Conservation (phyloP, 495 filamentous ascomycete genomes). For the Elasticomyces elasticus region DNA sequence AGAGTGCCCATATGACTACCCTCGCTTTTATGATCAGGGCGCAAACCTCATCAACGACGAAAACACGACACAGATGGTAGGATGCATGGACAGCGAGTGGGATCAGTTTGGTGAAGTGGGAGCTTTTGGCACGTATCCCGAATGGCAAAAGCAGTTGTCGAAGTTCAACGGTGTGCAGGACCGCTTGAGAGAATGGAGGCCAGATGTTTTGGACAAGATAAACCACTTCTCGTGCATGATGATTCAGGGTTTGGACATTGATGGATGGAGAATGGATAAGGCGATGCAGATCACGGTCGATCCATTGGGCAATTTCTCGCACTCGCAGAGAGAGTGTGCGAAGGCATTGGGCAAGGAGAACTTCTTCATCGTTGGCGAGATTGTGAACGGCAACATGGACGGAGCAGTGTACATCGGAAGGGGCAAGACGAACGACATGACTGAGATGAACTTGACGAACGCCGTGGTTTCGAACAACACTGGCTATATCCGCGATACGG, state of each 20-base stretch:
- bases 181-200: constrained; percentile 61
- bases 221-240: constrained; percentile 57
- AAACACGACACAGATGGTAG: constrained; percentile 39
- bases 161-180: constrained; percentile 71
- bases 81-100: constrained; percentile 62
- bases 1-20: constrained; percentile 49
- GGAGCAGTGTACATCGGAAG: constrained; percentile 59
- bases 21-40: constrained; percentile 57
- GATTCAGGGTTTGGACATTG: constrained; percentile 44
- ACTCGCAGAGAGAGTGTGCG: constrained; percentile 36
- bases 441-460: constrained; percentile 37
- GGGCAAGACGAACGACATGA: constrained; percentile 48
- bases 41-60: constrained; percentile 43
- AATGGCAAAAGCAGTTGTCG: constrained; percentile 56
- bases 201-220: constrained; percentile 48
- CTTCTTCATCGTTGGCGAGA: constrained; percentile 42
- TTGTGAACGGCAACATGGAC: constrained; percentile 51
- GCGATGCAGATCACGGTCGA: constrained; percentile 40
- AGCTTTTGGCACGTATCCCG: constrained; percentile 35
- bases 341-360: constrained; percentile 36
- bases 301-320: constrained; percentile 37
- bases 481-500: constrained; percentile 48
- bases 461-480: constrained; percentile 30
- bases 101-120: constrained; percentile 43
- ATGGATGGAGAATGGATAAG: constrained; percentile 43